Conservation (phyloP, 192 early-diverging fungal species). For the Helicostylum pulchrum region DNA sequence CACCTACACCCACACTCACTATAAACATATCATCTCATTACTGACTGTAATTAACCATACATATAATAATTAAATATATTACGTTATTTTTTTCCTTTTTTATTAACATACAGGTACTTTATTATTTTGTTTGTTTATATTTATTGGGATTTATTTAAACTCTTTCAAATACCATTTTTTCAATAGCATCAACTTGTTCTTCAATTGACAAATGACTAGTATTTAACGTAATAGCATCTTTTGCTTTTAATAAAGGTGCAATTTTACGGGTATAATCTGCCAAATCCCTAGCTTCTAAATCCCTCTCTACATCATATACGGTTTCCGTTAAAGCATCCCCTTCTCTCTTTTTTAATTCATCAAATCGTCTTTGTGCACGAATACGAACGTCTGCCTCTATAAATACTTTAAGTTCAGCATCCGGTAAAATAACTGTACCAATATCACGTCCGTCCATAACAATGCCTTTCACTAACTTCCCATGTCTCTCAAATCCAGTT, state of each 20-base stretch:
- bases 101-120: neutral
- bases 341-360: constrained; percentile 48
- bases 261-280: constrained; percentile 60
- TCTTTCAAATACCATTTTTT: constrained; percentile 39
- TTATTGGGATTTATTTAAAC: neutral
- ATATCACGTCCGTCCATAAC: constrained; percentile 88
- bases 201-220: constrained; percentile 66
- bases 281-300: constrained; percentile 65
- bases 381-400: constrained; percentile 62
- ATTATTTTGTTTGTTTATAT: neutral
- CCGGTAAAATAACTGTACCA: constrained; percentile 69
- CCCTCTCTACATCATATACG: constrained; percentile 51
- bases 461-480: constrained; percentile 40
- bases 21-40: neutral
- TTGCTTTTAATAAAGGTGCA: constrained; percentile 68
- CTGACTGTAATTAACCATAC: neutral
- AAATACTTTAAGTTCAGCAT: constrained; percentile 77
- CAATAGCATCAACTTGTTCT: constrained; percentile 65
- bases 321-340: constrained; percentile 21
- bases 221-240: constrained; percentile 70
- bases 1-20: neutral
- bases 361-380: constrained; percentile 64
- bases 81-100: neutral
- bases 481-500: constrained; percentile 13
- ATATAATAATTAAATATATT: neutral